A percentile compares a stretch with the other conserved stretches of the same genome.
Evolutionary conservation across 2,329 filamentous ascomycete genomes (phyloP).

Genomic region (Epichloe glyceriae): DNA sequence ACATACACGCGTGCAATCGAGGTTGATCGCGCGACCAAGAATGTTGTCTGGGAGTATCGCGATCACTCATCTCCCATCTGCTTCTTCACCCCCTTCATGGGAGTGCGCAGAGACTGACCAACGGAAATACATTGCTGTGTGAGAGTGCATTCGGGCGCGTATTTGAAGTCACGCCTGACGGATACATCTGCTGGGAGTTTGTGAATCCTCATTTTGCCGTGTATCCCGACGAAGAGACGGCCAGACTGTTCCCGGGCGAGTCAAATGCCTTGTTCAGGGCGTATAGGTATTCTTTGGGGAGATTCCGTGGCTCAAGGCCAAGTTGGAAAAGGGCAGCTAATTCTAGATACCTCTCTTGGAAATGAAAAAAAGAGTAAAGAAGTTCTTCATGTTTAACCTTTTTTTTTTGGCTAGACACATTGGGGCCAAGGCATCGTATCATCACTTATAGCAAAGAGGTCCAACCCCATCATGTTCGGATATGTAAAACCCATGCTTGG

Average conservation of each 20-base stretch:
- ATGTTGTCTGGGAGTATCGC: constrained; percentile 18
- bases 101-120: constrained; percentile 15
- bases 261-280: constrained; percentile 17
- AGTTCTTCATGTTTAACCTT: not conserved
- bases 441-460: not conserved
- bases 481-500: not conserved
- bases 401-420: not conserved
- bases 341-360: too few species aligned
- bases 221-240: constrained; percentile 14
- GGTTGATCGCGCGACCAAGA: constrained; percentile 11
- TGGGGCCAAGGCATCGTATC: not conserved
- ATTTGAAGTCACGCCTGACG: constrained; percentile 16
- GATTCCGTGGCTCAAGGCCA: constrained; percentile 14
- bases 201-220: constrained; percentile 16
- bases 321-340: not conserved
- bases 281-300: constrained; percentile 15
- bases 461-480: not conserved
- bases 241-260: constrained; percentile 16
- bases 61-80: constrained; percentile 16
- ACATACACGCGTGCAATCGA: constrained; percentile 16
- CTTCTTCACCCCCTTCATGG: constrained; percentile 20
- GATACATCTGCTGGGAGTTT: constrained; percentile 18
- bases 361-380: too few species aligned
- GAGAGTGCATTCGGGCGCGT: constrained; percentile 16
- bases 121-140: constrained; percentile 16